Percentiles rank a stretch among this genome's conserved stretches.
Evolutionary conservation across 768 basidiomycete genomes (phyloP).

Genomic region (Podaxis sp.): DNA sequence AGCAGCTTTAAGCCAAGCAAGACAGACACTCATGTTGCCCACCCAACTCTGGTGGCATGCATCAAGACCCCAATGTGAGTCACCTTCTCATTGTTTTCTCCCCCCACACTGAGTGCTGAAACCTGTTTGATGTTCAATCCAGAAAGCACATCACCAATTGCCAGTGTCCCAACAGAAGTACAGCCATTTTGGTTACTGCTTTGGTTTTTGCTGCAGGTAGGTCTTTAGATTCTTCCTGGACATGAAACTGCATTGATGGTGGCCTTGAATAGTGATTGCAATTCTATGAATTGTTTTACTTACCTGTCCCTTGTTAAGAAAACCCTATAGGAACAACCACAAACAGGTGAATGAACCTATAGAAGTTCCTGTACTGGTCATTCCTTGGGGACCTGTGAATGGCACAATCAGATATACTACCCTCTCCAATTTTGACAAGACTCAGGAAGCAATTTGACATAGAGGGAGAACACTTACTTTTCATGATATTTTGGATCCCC

Average conservation of each 20-base stretch:
- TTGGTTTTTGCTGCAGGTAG: neutral
- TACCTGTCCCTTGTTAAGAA: neutral
- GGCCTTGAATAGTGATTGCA: neutral
- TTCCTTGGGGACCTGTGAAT: neutral
- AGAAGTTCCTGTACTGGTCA: neutral
- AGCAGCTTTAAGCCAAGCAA: too few relatives aligned
- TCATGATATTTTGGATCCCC: too few relatives aligned
- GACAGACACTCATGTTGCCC: too few relatives aligned
- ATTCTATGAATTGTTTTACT: neutral
- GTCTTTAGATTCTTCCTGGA: neutral
- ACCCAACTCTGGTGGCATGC: too few relatives aligned
- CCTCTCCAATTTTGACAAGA: neutral
- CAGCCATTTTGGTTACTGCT: neutral
- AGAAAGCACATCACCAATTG: neutral
- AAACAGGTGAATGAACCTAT: neutral
- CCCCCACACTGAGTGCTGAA: too few relatives aligned
- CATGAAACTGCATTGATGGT: neutral
- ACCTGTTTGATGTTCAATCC: too few relatives aligned
- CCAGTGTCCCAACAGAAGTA: neutral
- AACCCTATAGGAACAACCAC: neutral
- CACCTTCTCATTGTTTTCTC: too few relatives aligned
- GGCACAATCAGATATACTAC: neutral
- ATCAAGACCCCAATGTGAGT: too few relatives aligned
- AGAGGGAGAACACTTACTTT: too few relatives aligned
- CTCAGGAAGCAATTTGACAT: neutral